Base-by-base conservation (phyloP, 805 yeast genomes). In the Starmerella gropengiesseri region DNA sequence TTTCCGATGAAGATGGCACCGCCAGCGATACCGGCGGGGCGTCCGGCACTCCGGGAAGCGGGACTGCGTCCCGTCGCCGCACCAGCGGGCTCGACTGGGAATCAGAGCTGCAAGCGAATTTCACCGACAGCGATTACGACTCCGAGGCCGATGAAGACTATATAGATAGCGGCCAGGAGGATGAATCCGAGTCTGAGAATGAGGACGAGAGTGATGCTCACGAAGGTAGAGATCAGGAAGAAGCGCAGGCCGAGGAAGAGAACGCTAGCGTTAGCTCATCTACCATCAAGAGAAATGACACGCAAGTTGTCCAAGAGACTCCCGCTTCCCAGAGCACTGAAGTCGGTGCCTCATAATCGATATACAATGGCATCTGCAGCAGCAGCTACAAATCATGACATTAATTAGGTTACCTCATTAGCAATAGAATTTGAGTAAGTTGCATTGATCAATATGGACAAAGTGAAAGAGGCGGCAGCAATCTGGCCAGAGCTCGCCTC, bases 81-180 rank as follows among this genome's bases (percentile, higher is more conserved):
- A 27, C 49, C 44, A 22, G 50, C 27, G 36, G 47, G 38, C 22
- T 51, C 39, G 41, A 64, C 56, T 44, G 58, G 62, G 70, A 64
- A 25, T 65, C 64, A 4, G 60, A 60, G 26, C 18, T 45, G 35
- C 40, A 37, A 26, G 51, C 51, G 4, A 44, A 48, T 12, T 59
- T 54, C 33, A 56, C 58, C 19, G 58, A 53, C 22, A 52, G 59
- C 34, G 60, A 57, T 45, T 60, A 60, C 42, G 64, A 51, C 31
- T 30, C 45, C 14, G 40, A 30, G 17, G 44, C 38, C n/a, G 50
- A 48, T 17, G 44, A 37, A 18, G 46, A 37, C 33, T 33, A 33
- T 16, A 39, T 36, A 16, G 48, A 46, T 17, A 29, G 37, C 23
- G 45, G 38, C 32, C 38, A 40, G 12, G 52, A 40, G 26, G 49